Conservation (phyloP, 2,329 filamentous ascomycete genomes). For the Hawksworthiomyces lignivorus region DNA sequence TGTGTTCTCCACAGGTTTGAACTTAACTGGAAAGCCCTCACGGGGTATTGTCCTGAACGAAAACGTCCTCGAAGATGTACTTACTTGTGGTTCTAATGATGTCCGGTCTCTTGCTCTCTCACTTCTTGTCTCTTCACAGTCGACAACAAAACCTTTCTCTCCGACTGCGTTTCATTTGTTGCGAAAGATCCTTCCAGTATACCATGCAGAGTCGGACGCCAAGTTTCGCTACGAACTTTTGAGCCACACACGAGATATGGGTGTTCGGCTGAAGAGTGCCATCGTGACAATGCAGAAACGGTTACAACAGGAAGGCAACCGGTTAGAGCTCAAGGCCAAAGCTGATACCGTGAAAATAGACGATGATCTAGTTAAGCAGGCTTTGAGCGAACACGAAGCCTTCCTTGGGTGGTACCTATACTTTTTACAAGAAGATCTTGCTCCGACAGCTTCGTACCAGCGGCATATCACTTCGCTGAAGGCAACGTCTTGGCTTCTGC, state of each 20-base stretch:
- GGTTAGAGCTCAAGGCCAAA: not conserved
- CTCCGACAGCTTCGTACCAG: conserved; percentile 80
- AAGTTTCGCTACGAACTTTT: conserved; percentile 78
- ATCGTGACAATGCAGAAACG: conserved; percentile 44
- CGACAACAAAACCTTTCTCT: conserved; percentile 67
- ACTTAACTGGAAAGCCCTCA: conserved; percentile 3
- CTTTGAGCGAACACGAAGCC: conserved; percentile 42
- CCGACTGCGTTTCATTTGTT: conserved; percentile 54
- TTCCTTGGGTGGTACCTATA: conserved; percentile 70
- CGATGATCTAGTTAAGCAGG: conserved; percentile 9
- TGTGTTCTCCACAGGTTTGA: conserved; percentile 16
- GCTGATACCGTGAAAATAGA: not conserved
- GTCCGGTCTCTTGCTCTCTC: conserved; percentile 76
- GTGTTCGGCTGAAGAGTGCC: conserved; percentile 65
- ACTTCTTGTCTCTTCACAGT: conserved; percentile 67
- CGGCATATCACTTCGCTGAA: conserved; percentile 76
- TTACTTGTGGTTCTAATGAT: conserved; percentile 50
- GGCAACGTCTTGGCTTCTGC: conserved; percentile 58
- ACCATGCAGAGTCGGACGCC: conserved; percentile 78
- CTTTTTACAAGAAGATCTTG: conserved; percentile 67
- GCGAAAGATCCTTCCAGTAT: conserved; percentile 55
- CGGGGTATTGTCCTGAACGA: conserved; percentile 28
- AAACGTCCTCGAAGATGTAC: conserved; percentile 41
- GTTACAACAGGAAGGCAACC: conserved; percentile 18
- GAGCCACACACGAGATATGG: conserved; percentile 65